phyloP scores from a whole-genome alignment of 805 yeast species.

The Yarrowia sp. region DNA sequence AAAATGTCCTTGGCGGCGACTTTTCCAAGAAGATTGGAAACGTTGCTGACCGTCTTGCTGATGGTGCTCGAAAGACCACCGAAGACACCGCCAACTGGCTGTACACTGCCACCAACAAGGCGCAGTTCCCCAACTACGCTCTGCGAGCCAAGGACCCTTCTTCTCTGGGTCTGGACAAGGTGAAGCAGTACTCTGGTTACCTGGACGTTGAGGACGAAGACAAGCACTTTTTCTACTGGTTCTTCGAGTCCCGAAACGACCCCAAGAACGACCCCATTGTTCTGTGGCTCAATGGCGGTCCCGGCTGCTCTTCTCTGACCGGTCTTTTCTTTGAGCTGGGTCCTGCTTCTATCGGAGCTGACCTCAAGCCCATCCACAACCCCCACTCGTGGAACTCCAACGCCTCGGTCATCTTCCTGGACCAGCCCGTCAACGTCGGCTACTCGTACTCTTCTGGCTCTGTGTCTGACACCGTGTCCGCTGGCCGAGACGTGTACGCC shows the following conservation, averaged over 20 bases:
- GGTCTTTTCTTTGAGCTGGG: conserved; percentile 94
- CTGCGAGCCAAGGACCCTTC: conserved; percentile 64
- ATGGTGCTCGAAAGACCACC: not conserved
- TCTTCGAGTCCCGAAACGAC: conserved; percentile 79
- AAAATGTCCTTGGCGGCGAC: conserved; percentile 17
- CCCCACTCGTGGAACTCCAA: conserved; percentile 90
- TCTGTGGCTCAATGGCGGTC: conserved; percentile 94
- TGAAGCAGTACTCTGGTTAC: conserved; percentile 75
- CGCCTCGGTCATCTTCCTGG: conserved; percentile 88
- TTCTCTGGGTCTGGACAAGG: conserved; percentile 72
- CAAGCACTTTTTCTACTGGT: conserved; percentile 92
- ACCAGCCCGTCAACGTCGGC: conserved; percentile 95
- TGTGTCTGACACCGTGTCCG: conserved; percentile 71
- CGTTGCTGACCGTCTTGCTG: conserved; percentile 10
- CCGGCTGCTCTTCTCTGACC: conserved; percentile 92
- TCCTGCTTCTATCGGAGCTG: conserved; percentile 73
- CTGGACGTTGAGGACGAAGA: conserved; percentile 75
- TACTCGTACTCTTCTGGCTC: conserved; percentile 77
- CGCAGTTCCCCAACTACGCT: conserved; percentile 43
- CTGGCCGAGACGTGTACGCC: conserved; percentile 85
- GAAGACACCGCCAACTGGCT: conserved; percentile 30
- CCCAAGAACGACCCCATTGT: conserved; percentile 81
- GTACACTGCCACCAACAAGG: conserved; percentile 52
- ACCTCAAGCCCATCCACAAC: conserved; percentile 68
- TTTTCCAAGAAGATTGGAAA: conserved; percentile 17